phyloP scores from a whole-genome alignment of 1,284 basidiomycete genomes.

The Fomitopsis pinicola region DNA sequence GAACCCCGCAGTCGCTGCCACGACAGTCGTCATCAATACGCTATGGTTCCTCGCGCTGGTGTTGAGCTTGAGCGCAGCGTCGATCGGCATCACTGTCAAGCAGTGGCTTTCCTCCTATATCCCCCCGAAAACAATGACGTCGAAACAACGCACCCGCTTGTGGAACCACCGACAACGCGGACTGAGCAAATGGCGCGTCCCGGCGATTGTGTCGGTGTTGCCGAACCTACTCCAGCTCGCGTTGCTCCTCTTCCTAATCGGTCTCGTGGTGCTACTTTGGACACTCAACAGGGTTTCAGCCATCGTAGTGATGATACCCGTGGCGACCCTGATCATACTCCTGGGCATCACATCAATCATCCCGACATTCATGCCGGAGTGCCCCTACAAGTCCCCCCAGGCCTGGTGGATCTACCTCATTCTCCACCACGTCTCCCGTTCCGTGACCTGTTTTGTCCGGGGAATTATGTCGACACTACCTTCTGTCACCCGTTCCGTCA shows the following conservation, averaged over 20 bases:
- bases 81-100: constrained; percentile 15
- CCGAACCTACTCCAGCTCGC: constrained; percentile 13
- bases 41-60: constrained; percentile 16
- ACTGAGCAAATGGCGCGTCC: constrained; percentile 10
- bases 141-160: constrained; percentile 3
- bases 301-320: neutral
- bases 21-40: constrained; percentile 2
- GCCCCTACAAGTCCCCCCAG: neutral
- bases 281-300: constrained; percentile 1
- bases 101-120: constrained; percentile 14
- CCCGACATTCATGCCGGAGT: neutral
- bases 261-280: constrained; percentile 9
- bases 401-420: neutral
- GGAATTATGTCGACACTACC: neutral
- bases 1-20: neutral
- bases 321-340: neutral
- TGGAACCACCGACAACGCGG: constrained; percentile 4
- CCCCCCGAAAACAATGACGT: neutral
- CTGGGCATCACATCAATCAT: neutral
- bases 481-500: neutral
- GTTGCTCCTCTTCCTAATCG: constrained; percentile 14
- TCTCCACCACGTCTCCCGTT: too few species aligned
- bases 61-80: constrained; percentile 11
- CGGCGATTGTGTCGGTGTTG: constrained; percentile 10
- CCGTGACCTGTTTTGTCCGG: neutral